Conservation (phyloP, 2,329 filamentous ascomycete genomes). For the Escovopsis sp. region DNA sequence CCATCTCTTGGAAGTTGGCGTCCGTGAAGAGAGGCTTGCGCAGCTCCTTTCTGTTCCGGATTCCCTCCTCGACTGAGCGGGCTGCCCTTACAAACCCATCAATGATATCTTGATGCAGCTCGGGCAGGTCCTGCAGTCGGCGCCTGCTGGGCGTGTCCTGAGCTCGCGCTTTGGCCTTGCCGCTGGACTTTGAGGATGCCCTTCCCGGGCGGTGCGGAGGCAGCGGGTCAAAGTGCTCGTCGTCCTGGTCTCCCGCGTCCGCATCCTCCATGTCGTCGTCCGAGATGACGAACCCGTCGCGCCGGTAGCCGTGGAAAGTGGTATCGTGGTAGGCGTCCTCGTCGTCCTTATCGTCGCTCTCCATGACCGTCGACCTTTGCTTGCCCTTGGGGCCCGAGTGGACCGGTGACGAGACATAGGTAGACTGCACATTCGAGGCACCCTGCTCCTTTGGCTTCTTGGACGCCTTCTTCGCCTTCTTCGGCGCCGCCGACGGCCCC, state of each 20-base stretch:
- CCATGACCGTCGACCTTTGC: slow-evolving; percentile 11
- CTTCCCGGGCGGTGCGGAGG: slow-evolving; percentile 23
- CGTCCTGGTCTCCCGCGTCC: slow-evolving; percentile 23
- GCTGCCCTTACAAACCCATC: slow-evolving; percentile 50
- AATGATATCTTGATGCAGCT: slow-evolving; percentile 49
- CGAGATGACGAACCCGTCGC: slow-evolving; percentile 34
- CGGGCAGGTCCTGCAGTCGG: slow-evolving; percentile 37
- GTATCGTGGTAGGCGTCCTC: slow-evolving; percentile 24
- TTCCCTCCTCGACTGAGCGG: slow-evolving; percentile 41
- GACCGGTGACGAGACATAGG: slow-evolving; percentile 39
- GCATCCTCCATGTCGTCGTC: slow-evolving; percentile 21
- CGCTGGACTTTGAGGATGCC: slow-evolving; percentile 15
- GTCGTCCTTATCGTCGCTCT: slow-evolving; percentile 16
- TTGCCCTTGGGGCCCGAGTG: slow-evolving; percentile 14
- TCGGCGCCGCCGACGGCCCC: slow-evolving; percentile 8
- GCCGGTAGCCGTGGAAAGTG: slow-evolving; percentile 31
- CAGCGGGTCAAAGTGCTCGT: slow-evolving; percentile 33
- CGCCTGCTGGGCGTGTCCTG: slow-evolving; percentile 42
- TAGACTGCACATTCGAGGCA: slow-evolving; percentile 27
- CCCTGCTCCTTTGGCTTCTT: slow-evolving; percentile 21
- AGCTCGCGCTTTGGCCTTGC: slow-evolving; percentile 16
- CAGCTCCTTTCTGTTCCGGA: slow-evolving; percentile 45
- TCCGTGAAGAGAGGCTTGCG: slow-evolving; percentile 53
- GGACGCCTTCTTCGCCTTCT: slow-evolving; percentile 19
- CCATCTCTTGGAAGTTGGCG: slow-evolving; percentile 57